Percentiles rank a stretch among this genome's conserved stretches.
Conservation (phyloP, 768 basidiomycete species). For the Myochromella boudieri region DNA sequence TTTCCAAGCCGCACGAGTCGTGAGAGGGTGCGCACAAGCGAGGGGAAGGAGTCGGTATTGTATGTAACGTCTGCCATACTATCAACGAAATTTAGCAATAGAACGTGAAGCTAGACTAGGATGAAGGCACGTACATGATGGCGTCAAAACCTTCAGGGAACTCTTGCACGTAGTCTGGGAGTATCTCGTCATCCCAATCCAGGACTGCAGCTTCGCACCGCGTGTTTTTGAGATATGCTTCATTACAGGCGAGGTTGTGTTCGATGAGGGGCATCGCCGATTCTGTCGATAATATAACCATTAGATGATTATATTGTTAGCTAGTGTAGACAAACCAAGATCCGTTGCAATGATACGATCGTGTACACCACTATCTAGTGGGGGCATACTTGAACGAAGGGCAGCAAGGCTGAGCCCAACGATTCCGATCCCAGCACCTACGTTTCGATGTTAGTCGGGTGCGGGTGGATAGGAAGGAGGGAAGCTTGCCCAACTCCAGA, state of each 20-base stretch:
- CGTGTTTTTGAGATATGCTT: slow-evolving; percentile 29
- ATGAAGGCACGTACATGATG: slow-evolving; percentile 60
- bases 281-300: slow-evolving; percentile 36
- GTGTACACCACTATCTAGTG: slow-evolving; percentile 12
- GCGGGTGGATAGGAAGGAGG: not conserved
- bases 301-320: not conserved
- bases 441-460: slow-evolving; percentile 2
- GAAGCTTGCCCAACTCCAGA: slow-evolving; percentile 67
- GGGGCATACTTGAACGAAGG: slow-evolving; percentile 40
- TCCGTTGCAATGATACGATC: slow-evolving; percentile 64
- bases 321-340: slow-evolving; percentile 51
- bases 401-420: slow-evolving; percentile 68
- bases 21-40: slow-evolving; percentile 68
- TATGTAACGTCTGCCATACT: slow-evolving; percentile 95
- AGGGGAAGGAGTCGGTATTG: slow-evolving; percentile 83
- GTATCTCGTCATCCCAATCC: slow-evolving; percentile 72
- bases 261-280: slow-evolving; percentile 80
- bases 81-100: slow-evolving; percentile 2
- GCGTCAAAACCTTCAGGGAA: slow-evolving; percentile 49
- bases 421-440: slow-evolving; percentile 86
- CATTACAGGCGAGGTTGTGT: slow-evolving; percentile 61
- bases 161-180: slow-evolving; percentile 44
- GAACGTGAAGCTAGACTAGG: not conserved
- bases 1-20: slow-evolving; percentile 39
- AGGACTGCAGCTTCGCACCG: slow-evolving; percentile 42